Evolutionary conservation across 441 rosid species (phyloP), one percentile per base, ranked within the genome.

Genomic region (Dalechampia spathulata): DNA sequence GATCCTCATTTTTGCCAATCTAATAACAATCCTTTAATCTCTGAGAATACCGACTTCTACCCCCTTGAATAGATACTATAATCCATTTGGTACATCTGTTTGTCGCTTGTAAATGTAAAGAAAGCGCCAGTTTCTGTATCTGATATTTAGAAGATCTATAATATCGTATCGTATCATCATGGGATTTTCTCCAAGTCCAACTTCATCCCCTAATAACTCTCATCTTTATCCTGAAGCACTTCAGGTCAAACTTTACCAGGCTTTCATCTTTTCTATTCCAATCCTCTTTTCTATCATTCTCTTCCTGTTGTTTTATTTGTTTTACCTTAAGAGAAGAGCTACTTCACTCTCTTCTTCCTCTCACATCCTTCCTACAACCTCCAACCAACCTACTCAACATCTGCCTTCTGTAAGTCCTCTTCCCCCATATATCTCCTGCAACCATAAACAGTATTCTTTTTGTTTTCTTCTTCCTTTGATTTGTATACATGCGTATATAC

Each of bases 241-340:
- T 67, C 96, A 92, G 70, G 83, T 92, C 15, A 92, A 86, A 67
- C 91, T 92, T 28, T 92, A 88, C 63, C 96, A 88, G 62, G 96
- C 96, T 53, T 92, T 92, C 79, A 92, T 92, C 59, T 92, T 92
- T 72, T 92, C 99, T 46, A 88, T 92, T 61, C 99, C 99, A 6
- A 80, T 92, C 32, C 87, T 92, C 28, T 92, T 92, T 68, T 88
- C 96, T 20, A 80, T 92, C 46, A 92, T 88, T 63, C 96, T 88
- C 47, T 78, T 86, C 56, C 73, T 92, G 5, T 66, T 92, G 72
- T 92, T 92, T 70, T 92, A 92, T 70, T 77, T 92, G 75, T 92
- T 92, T 70, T 92, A 88, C 65, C 91, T 92, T 57, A 88, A 88
- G 86, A 84, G 94, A 76, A 88, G 96, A 72, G 85, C 95, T 43